Conservation (phyloP, 2,329 filamentous ascomycete genomes). For the Drechslera avenae region DNA sequence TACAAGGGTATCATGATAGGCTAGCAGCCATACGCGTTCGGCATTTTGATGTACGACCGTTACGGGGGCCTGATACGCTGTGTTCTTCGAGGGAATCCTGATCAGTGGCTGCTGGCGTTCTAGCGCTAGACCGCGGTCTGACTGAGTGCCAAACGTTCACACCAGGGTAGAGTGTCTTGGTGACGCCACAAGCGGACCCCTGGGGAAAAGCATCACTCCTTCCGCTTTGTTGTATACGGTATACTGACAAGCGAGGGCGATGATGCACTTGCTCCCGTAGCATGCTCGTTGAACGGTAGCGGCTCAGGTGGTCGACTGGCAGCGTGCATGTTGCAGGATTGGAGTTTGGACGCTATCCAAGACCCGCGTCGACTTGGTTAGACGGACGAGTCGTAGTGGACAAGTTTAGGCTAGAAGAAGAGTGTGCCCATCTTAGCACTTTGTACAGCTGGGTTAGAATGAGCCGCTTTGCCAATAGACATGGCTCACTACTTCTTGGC, state of each 20-base stretch:
- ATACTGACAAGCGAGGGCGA: neutral
- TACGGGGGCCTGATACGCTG: neutral
- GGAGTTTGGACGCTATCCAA: constrained; percentile 3
- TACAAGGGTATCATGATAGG: constrained; percentile 5
- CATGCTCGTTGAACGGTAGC: constrained; percentile 1
- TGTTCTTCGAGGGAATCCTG: neutral
- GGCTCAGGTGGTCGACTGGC: constrained; percentile 2
- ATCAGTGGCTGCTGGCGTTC: constrained; percentile 2
- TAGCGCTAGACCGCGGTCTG: constrained; percentile 2
- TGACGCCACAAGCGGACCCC: constrained; percentile 10
- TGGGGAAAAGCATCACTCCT: constrained; percentile 14
- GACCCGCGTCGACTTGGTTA: neutral
- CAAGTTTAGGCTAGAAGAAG: neutral
- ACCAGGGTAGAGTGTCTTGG: constrained; percentile 11
- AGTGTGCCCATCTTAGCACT: neutral
- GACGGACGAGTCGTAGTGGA: neutral
- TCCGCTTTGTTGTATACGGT: neutral
- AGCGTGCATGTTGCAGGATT: neutral
- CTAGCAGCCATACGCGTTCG: neutral
- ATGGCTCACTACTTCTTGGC: neutral
- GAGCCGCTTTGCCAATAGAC: neutral
- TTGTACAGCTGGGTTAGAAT: neutral
- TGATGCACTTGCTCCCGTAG: constrained; percentile 5
- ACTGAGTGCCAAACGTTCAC: constrained; percentile 9
- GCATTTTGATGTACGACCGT: neutral